These are phyloP conservation scores for Pseudohalonectria lignicola DNA, from an alignment of 2,329 filamentous ascomycete genomes.

Conservation along the genomic window DNA sequence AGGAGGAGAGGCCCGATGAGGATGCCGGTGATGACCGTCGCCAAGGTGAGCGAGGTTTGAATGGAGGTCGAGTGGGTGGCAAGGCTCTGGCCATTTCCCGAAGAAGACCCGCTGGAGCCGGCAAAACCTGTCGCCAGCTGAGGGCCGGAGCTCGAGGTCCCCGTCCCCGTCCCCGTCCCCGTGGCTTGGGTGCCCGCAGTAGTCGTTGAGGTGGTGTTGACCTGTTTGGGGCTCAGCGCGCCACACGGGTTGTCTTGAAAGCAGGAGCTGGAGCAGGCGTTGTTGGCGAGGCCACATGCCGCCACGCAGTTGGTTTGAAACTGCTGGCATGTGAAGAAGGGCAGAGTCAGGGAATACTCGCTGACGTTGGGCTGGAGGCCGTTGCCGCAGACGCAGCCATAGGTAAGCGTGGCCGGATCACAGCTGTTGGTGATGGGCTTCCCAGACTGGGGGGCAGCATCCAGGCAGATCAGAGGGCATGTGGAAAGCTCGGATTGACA, in stretches of 20 bases:
- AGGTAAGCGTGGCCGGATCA: constrained; percentile 49
- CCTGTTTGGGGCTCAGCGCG: constrained; percentile 49
- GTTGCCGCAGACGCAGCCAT: constrained; percentile 61
- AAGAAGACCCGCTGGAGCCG: constrained; percentile 5
- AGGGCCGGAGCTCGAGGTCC: constrained; percentile 18
- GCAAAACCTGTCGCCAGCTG: constrained; percentile 24
- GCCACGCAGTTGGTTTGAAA: constrained; percentile 59
- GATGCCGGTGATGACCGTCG: neutral
- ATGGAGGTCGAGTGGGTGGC: neutral
- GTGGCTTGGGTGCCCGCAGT: no score
- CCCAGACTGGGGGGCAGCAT: constrained; percentile 31
- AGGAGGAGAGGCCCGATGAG: constrained; percentile 1
- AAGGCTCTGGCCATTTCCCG: neutral
- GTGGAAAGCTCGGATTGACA: constrained; percentile 50
- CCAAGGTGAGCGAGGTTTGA: constrained; percentile 1
- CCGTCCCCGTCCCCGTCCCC: constrained; percentile 27
- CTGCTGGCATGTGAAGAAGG: constrained; percentile 65
- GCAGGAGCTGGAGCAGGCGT: constrained; percentile 49
- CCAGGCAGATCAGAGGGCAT: constrained; percentile 64
- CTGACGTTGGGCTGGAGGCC: constrained; percentile 34
- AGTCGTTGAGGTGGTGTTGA: constrained; percentile 42
- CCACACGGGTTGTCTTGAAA: constrained; percentile 61
- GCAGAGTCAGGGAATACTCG: constrained; percentile 68
- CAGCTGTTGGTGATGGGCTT: constrained; percentile 53
- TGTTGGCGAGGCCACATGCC: constrained; percentile 40